Evolutionary conservation across 129 eudicot species (phyloP).

Genomic region (Ambrosia trifida): DNA sequence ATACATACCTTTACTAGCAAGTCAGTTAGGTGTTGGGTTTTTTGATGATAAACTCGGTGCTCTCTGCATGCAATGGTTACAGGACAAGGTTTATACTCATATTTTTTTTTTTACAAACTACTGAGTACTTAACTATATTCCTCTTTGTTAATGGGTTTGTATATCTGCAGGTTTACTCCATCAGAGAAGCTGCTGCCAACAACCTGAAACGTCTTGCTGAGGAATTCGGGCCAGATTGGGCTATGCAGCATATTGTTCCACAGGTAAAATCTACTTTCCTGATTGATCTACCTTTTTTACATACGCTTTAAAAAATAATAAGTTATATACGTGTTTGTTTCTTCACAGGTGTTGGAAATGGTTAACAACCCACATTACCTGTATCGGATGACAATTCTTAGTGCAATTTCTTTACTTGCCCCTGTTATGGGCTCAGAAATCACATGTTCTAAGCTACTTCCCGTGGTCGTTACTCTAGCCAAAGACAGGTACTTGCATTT

Average conservation of each 20-base stretch:
- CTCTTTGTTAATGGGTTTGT: slow-evolving; percentile 1
- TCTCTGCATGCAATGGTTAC: slow-evolving; percentile 99
- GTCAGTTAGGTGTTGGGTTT: slow-evolving; percentile 98
- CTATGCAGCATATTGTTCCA: slow-evolving; percentile 96
- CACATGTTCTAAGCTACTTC: slow-evolving; percentile 84
- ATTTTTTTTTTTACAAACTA: not conserved
- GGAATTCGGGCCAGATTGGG: slow-evolving; percentile 99
- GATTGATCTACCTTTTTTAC: not conserved
- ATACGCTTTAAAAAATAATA: not conserved
- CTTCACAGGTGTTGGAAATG: slow-evolving; percentile 87
- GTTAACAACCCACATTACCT: slow-evolving; percentile 83
- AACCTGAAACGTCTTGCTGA: slow-evolving; percentile 96
- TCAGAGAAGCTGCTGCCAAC: slow-evolving; percentile 99
- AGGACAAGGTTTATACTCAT: slow-evolving; percentile 72
- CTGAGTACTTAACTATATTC: not conserved
- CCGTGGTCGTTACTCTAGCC: slow-evolving; percentile 69
- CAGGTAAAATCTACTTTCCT: slow-evolving; percentile 50
- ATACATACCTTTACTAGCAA: slow-evolving; percentile 94
- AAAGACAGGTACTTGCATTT: slow-evolving; percentile 75
- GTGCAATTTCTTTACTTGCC: slow-evolving; percentile 87
- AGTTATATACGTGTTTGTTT: not conserved
- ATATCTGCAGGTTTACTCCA: slow-evolving; percentile 80
- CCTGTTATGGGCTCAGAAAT: slow-evolving; percentile 97
- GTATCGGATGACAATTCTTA: slow-evolving; percentile 91
- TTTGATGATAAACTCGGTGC: slow-evolving; percentile 98